These are phyloP conservation scores for Mollisiaceae sp. DNA, from an alignment of 2,329 filamentous ascomycete species.

Conservation along the genomic window DNA sequence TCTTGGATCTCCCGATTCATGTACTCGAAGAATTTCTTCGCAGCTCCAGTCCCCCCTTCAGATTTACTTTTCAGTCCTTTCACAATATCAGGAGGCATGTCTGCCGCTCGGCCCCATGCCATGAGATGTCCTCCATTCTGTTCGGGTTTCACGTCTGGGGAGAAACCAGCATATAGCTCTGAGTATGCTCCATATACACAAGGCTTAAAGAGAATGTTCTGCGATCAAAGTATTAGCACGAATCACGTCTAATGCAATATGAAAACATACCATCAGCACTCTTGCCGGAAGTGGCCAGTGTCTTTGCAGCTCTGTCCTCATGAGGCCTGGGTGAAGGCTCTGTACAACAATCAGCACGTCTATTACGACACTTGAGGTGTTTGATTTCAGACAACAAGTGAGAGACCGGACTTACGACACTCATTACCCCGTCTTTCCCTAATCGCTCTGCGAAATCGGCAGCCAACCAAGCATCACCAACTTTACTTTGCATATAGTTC, in stretches of 20 bases:
- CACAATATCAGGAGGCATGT: slow-evolving; percentile 29
- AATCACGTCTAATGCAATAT: not conserved
- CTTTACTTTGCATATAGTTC: slow-evolving; percentile 46
- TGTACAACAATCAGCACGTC: slow-evolving; percentile 21
- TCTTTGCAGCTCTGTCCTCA: slow-evolving; percentile 46
- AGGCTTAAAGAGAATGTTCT: slow-evolving; percentile 38
- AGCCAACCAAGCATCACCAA: slow-evolving; percentile 41
- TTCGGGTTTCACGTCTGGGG: slow-evolving; percentile 40
- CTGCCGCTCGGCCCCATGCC: slow-evolving; percentile 48
- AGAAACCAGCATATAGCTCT: slow-evolving; percentile 45
- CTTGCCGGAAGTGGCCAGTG: slow-evolving; percentile 30
- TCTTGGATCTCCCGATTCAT: slow-evolving; percentile 41
- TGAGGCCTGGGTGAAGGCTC: slow-evolving; percentile 48
- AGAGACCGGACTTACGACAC: slow-evolving; percentile 35
- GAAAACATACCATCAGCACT: slow-evolving; percentile 30
- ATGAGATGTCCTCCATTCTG: slow-evolving; percentile 47
- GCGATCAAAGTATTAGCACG: slow-evolving; percentile 7
- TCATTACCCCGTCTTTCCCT: slow-evolving; percentile 43
- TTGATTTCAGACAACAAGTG: too few species aligned
- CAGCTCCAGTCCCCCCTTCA: slow-evolving; percentile 40
- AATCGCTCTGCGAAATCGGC: slow-evolving; percentile 39
- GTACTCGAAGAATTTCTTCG: slow-evolving; percentile 44
- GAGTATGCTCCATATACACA: slow-evolving; percentile 45
- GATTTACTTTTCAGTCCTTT: slow-evolving; percentile 34
- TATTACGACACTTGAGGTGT: not conserved